phyloP scores from a whole-genome alignment of 805 yeast species.

The Isabelozyma rhagii region DNA sequence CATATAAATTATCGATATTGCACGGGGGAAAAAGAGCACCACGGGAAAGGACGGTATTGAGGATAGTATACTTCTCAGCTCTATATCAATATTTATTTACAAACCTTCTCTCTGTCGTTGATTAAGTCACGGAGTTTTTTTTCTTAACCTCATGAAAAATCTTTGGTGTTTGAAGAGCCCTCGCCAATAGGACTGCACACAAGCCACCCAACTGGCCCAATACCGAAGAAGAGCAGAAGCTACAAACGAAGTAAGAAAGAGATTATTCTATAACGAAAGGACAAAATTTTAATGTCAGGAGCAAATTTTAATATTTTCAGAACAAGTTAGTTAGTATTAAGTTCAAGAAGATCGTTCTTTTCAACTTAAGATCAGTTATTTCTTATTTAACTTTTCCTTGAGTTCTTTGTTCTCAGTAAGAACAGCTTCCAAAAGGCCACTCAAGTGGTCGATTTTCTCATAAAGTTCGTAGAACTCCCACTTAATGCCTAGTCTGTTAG shows the following conservation, averaged over 20 bases:
- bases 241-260: neutral
- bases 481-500: slow-evolving; percentile 52
- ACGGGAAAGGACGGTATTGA: too few species aligned
- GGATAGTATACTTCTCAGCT: neutral
- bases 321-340: too few species aligned
- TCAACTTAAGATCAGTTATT: neutral
- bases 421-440: slow-evolving; percentile 36
- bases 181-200: neutral
- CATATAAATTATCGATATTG: neutral
- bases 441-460: slow-evolving; percentile 47
- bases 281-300: too few species aligned
- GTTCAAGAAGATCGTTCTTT: too few species aligned
- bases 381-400: slow-evolving; percentile 11
- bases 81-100: neutral
- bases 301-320: too few species aligned
- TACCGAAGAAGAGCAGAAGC: neutral
- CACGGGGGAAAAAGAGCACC: neutral
- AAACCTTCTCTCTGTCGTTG: neutral
- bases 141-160: neutral
- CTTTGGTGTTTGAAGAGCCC: neutral
- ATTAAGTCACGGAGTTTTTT: neutral
- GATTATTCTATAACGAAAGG: too few species aligned
- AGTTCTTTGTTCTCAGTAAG: slow-evolving; percentile 32
- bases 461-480: slow-evolving; percentile 63
- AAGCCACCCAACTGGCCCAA: neutral